These are phyloP conservation scores for Hyaloperonospora arabidopsidis DNA, from an alignment of 352 stramenopile species.

Conservation along the genomic window DNA sequence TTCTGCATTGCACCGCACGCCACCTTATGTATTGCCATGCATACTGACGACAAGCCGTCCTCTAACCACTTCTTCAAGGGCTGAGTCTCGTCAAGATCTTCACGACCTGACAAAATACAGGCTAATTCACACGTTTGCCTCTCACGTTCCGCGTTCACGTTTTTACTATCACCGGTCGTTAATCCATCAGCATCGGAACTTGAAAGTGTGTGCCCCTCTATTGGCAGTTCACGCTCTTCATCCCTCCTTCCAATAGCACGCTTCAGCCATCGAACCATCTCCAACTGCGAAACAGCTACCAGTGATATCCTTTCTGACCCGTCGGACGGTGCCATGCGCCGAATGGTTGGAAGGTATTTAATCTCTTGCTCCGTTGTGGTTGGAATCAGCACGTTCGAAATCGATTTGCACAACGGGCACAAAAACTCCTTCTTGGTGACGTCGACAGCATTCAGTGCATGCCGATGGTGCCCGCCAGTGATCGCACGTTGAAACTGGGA, in stretches of 20 bases:
- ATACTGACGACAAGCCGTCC: constrained; percentile 63
- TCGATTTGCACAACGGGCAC: constrained; percentile 94
- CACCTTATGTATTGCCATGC: constrained; percentile 81
- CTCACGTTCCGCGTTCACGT: constrained; percentile 17
- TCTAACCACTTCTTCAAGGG: constrained; percentile 51
- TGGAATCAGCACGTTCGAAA: constrained; percentile 95
- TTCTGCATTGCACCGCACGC: constrained; percentile 78
- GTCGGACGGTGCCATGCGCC: constrained; percentile 15
- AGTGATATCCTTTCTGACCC: constrained; percentile 10
- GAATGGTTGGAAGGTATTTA: constrained; percentile 26
- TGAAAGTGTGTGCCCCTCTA: neutral
- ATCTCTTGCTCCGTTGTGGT: constrained; percentile 50
- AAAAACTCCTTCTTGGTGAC: constrained; percentile 96
- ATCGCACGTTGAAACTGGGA: constrained; percentile 91
- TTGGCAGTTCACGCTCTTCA: neutral
- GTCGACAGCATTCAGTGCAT: constrained; percentile 89
- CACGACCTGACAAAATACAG: constrained; percentile 6
- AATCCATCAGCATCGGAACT: constrained; percentile 3
- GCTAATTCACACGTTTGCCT: constrained; percentile 30
- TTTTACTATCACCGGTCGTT: constrained; percentile 16
- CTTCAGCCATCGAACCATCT: constrained; percentile 47
- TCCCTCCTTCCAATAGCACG: constrained; percentile 18
- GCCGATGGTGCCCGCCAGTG: constrained; percentile 89
- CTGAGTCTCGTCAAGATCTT: constrained; percentile 16
- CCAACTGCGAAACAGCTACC: constrained; percentile 18